Evolutionary conservation across 108 stramenopile species (phyloP), one percentile per base, ranked within the genome.

Genomic region (Pseudonitzschia multiseries): DNA sequence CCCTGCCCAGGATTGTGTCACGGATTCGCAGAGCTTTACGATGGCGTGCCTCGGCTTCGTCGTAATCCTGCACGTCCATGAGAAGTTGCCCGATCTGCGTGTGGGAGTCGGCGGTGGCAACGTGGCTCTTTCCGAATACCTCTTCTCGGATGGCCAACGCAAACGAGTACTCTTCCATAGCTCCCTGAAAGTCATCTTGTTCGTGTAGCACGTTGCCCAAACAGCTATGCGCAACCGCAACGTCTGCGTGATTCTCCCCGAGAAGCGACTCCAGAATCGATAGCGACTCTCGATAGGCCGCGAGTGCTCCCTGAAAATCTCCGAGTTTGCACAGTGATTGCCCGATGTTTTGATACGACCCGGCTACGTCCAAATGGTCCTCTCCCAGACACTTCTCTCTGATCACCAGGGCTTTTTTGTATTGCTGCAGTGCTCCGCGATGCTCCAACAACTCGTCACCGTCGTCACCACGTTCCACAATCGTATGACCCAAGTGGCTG

Each of bases 391-490:
- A 71, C 21, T 70, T 75, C 48, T 78, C 73, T 42, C 76, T 69
- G 42, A 84, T 78, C 32, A 74, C 71, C 6, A 84, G 79, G 10
- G 83, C 83, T 76, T 78, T 84, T 52, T 75, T 41, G 65, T 79
- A 81, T 48, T 80, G 70, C 57, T 80, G 73, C 21, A 84, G 70
- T 5, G 83, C 83, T 44, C 73, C 79, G 42, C 75, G 69, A 51
- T 77, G 71, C 42, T 80, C 72, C 61, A 76, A 43, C 62, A 74
- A 46, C 42, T 77, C 76, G 20, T 74, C 65, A 42, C 69, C 71
- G 43, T 73, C 83, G 40, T 71, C 66, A 17, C 79, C 83, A 41
- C 77, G 77, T 20, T 67, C 31, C 21, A 76, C 70, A 52, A 77
- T 73, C 28, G 76, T 74, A 44, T 72, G 57, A 12, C 79, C 79